These are phyloP conservation scores for Vishniacozyma victoriae DNA, from an alignment of 768 basidiomycete genomes.

Conservation along the genomic window DNA sequence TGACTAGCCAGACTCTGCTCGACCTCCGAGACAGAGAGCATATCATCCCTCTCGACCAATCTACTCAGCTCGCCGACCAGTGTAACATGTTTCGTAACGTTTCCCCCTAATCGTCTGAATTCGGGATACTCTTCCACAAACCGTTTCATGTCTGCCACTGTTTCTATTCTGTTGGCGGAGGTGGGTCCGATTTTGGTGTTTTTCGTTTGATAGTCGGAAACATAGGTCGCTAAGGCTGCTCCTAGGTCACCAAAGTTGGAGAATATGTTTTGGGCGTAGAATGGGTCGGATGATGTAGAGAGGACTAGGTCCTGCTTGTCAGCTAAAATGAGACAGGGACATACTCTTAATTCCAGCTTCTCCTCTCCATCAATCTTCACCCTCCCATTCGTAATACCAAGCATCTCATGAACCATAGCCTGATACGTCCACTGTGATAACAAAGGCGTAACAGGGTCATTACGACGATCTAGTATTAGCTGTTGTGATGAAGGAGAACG, in stretches of 20 bases:
- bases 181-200: conserved; percentile 50
- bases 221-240: conserved; percentile 81
- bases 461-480: conserved; percentile 63
- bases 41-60: conserved; percentile 73
- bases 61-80: conserved; percentile 92
- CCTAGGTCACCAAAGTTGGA: conserved; percentile 96
- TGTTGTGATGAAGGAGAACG: not conserved
- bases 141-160: conserved; percentile 91
- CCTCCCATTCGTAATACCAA: conserved; percentile 89
- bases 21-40: conserved; percentile 85
- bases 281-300: conserved; percentile 82
- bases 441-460: conserved; percentile 93
- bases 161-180: conserved; percentile 71
- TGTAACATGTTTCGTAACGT: conserved; percentile 97
- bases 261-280: conserved; percentile 83
- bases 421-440: conserved; percentile 99
- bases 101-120: conserved; percentile 90
- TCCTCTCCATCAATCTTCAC: conserved; percentile 82
- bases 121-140: conserved; percentile 99
- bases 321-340: conserved; percentile 22
- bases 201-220: conserved; percentile 68
- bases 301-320: conserved; percentile 77
- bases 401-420: conserved; percentile 95
- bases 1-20: conserved; percentile 94
- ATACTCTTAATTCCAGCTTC: conserved; percentile 72